Evolutionary conservation across 2,329 filamentous ascomycete species (phyloP).

Genomic region (Exophiala lecanii-corni): DNA sequence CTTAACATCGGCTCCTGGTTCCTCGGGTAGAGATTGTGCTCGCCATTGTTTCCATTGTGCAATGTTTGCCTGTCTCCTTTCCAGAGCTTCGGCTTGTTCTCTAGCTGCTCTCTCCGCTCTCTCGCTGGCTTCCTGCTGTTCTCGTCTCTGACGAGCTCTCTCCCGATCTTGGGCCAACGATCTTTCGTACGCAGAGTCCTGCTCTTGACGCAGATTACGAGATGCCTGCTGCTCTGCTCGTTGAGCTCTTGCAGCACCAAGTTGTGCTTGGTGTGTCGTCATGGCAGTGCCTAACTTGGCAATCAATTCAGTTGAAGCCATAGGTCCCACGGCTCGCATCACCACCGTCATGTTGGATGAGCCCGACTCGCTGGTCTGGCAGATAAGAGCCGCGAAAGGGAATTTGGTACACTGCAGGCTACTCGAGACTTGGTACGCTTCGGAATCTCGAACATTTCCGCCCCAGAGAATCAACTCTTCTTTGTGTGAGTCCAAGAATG

Average conservation of each 20-base stretch:
- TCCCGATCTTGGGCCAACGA: conserved; percentile 85
- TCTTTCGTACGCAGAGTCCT: conserved; percentile 90
- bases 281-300: conserved; percentile 70
- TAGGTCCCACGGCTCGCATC: conserved; percentile 69
- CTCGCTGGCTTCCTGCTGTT: conserved; percentile 64
- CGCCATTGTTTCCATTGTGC: conserved; percentile 80
- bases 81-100: conserved; percentile 45
- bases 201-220: conserved; percentile 76
- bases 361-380: conserved; percentile 73
- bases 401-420: conserved; percentile 88
- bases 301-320: conserved; percentile 65
- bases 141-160: conserved; percentile 68
- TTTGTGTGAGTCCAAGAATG: conserved; percentile 67
- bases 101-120: conserved; percentile 60
- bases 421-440: conserved; percentile 87
- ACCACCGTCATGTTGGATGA: conserved; percentile 81
- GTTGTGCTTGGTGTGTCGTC: conserved; percentile 67
- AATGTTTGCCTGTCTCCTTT: conserved; percentile 50
- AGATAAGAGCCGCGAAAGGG: conserved; percentile 80
- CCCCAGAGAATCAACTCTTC: conserved; percentile 88
- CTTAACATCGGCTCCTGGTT: conserved; percentile 61
- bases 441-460: conserved; percentile 85
- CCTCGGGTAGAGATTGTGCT: conserved; percentile 59
- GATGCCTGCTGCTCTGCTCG: conserved; percentile 74
- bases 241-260: conserved; percentile 70